These are phyloP conservation scores for Macrotyloma uniflorum DNA, from an alignment of 306 rosid species.

Conservation along the genomic window DNA sequence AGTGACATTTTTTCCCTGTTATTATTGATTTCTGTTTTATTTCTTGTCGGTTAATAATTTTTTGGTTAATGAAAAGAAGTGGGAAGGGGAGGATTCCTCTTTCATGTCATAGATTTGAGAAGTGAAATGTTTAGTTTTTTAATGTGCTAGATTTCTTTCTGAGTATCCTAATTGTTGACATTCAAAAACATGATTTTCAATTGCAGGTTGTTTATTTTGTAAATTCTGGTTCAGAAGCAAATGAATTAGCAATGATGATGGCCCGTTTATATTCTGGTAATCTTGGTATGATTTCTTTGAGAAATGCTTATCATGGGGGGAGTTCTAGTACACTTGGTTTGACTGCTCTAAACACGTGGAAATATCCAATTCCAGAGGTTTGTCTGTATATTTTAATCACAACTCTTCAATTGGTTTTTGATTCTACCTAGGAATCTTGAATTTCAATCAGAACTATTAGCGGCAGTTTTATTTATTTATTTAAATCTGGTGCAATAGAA, in stretches of 20 bases:
- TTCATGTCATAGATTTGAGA: slow-evolving; percentile 9
- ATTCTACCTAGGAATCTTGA: not conserved
- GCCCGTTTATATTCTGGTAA: slow-evolving; percentile 83
- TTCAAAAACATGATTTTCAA: slow-evolving; percentile 7
- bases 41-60: not conserved
- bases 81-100: too few species aligned
- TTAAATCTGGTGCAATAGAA: not conserved
- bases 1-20: not conserved
- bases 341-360: slow-evolving; percentile 87
- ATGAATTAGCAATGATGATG: slow-evolving; percentile 93
- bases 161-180: not conserved
- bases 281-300: slow-evolving; percentile 84
- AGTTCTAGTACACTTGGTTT: slow-evolving; percentile 77
- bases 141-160: slow-evolving; percentile 19
- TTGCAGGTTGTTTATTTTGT: slow-evolving; percentile 93
- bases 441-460: slow-evolving; percentile 11
- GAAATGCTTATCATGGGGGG: slow-evolving; percentile 97
- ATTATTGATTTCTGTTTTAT: not conserved
- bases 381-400: slow-evolving; percentile 24
- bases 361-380: slow-evolving; percentile 94
- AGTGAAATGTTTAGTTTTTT: not conserved
- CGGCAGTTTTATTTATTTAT: slow-evolving; percentile 6
- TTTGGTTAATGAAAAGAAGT: not conserved
- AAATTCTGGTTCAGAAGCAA: slow-evolving; percentile 93
- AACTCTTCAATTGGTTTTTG: slow-evolving; percentile 18